phyloP scores from a whole-genome alignment of 257 asterid genomes.

The Oldenlandia corymbosa region DNA sequence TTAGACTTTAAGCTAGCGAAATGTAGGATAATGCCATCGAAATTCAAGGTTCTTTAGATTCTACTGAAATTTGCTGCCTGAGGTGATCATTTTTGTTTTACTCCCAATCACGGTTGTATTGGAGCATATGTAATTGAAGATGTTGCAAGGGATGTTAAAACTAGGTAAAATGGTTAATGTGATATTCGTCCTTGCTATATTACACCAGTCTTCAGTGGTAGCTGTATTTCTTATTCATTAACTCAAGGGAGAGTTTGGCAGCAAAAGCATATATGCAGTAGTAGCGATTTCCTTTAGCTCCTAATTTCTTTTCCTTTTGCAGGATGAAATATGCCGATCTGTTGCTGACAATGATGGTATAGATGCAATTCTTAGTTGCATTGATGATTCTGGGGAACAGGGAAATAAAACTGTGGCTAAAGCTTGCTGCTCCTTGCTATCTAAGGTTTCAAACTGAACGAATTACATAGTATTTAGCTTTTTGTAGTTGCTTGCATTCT shows the following conservation, averaged over 20 bases:
- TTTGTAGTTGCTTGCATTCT: not conserved
- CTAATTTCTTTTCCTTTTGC: slow-evolving; percentile 21
- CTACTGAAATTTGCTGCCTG: not conserved
- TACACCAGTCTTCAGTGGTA: not conserved
- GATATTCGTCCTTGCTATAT: not conserved
- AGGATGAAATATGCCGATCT: slow-evolving; percentile 94
- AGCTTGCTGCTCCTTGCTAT: slow-evolving; percentile 73
- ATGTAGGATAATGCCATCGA: not conserved
- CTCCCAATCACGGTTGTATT: not conserved
- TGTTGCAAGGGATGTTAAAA: not conserved
- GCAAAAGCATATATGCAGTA: not conserved
- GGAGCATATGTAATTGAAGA: not conserved
- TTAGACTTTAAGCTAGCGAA: not conserved
- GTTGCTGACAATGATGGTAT: slow-evolving; percentile 70
- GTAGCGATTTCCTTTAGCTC: slow-evolving; percentile 1
- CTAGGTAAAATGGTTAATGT: not conserved
- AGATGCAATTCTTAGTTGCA: slow-evolving; percentile 58
- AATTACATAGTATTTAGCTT: not conserved
- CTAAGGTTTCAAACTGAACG: slow-evolving; percentile 52
- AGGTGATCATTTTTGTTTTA: not conserved
- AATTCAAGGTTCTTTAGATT: not conserved
- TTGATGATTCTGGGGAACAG: slow-evolving; percentile 69
- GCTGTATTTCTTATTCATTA: not conserved
- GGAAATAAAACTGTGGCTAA: slow-evolving; percentile 56
- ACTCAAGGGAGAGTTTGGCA: not conserved